phyloP scores from a whole-genome alignment of 2,329 filamentous ascomycete genomes.

The Nemania bipapillata region DNA sequence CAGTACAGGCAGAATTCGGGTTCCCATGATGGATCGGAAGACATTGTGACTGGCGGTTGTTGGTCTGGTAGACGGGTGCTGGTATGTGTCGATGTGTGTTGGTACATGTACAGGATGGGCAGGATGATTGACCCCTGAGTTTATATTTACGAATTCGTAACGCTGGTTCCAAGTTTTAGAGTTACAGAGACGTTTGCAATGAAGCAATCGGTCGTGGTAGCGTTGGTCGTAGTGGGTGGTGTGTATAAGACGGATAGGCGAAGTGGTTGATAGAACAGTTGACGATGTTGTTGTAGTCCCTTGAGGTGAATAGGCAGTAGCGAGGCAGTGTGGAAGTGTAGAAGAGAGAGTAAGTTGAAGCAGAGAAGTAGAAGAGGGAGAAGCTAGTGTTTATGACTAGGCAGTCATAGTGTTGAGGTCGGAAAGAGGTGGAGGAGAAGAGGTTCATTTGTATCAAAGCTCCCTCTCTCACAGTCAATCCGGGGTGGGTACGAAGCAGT shows the following conservation, averaged over 20 bases:
- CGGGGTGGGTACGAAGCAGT: slow-evolving; percentile 37
- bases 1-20: slow-evolving; percentile 94
- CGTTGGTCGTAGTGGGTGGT: slow-evolving; percentile 30
- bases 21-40: slow-evolving; percentile 74
- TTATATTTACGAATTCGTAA: slow-evolving; percentile 14
- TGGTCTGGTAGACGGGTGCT: slow-evolving; percentile 21
- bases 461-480: slow-evolving; percentile 40
- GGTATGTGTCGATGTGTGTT: slow-evolving; percentile 39
- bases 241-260: slow-evolving; percentile 33
- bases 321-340: slow-evolving; percentile 15
- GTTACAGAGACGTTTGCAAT: slow-evolving; percentile 10
- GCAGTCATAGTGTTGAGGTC: slow-evolving; percentile 29
- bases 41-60: slow-evolving; percentile 56
- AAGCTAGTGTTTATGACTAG: slow-evolving; percentile 37
- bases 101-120: slow-evolving; percentile 39
- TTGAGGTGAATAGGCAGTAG: slow-evolving; percentile 39
- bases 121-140: slow-evolving; percentile 5
- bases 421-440: slow-evolving; percentile 45
- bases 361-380: slow-evolving; percentile 28
- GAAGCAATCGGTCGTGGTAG: slow-evolving; percentile 9
- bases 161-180: slow-evolving; percentile 5
- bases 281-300: slow-evolving; percentile 40
- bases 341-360: slow-evolving; percentile 9
- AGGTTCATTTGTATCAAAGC: slow-evolving; percentile 52
- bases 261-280: slow-evolving; percentile 21